These are phyloP conservation scores for Curvularia spicifera DNA, from an alignment of 2,329 filamentous ascomycete species.

Conservation along the genomic window DNA sequence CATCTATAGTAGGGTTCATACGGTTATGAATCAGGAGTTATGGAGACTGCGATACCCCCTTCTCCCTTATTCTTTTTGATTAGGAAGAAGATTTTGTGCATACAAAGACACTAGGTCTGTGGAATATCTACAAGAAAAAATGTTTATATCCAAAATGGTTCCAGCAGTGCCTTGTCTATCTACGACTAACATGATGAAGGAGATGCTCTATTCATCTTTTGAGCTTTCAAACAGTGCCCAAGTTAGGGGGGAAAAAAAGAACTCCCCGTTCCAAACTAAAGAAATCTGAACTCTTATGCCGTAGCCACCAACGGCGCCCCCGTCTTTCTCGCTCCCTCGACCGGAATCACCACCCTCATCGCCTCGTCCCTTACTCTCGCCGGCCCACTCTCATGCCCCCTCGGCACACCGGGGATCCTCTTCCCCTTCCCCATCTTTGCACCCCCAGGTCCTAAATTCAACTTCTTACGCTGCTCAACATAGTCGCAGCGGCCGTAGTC, in stretches of 20 bases:
- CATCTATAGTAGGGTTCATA: background rate
- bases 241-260: too few species aligned
- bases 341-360: slow-evolving; percentile 36
- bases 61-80: background rate
- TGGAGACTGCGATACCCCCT: slow-evolving; percentile 1
- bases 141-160: background rate
- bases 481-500: slow-evolving; percentile 40
- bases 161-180: background rate
- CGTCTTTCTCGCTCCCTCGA: slow-evolving; percentile 33
- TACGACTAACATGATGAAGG: background rate
- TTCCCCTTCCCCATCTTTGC: slow-evolving; percentile 24
- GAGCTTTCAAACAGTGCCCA: too few species aligned
- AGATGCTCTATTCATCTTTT: background rate
- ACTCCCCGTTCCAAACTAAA: too few species aligned
- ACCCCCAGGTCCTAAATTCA: slow-evolving; percentile 32
- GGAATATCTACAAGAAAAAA: background rate
- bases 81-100: background rate
- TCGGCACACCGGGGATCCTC: slow-evolving; percentile 30
- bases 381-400: slow-evolving; percentile 34
- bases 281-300: background rate
- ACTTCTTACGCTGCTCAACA: slow-evolving; percentile 16
- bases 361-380: slow-evolving; percentile 42
- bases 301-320: slow-evolving; percentile 11
- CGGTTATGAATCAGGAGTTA: slow-evolving; percentile 3
- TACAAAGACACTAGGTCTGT: background rate